Percentiles rank a stretch among this genome's conserved stretches.
Evolutionary conservation across 2,329 filamentous ascomycete species (phyloP).

Genomic region (Thelonectria rubi): DNA sequence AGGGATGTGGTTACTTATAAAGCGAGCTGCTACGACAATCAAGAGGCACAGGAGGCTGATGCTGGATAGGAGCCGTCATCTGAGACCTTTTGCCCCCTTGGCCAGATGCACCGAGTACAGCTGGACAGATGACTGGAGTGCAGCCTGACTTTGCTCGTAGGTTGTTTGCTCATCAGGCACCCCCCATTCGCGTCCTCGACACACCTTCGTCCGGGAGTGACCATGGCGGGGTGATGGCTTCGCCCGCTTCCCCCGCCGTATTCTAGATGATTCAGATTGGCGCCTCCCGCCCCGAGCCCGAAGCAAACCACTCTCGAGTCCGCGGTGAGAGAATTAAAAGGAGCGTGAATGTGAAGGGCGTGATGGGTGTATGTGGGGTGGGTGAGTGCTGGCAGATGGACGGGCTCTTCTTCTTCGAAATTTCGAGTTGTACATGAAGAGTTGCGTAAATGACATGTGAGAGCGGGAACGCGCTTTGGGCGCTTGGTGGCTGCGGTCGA

Average conservation of each 20-base stretch:
- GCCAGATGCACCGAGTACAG: background rate
- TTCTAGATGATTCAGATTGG: slow-evolving; percentile 16
- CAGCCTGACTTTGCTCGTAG: background rate
- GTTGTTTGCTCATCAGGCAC: background rate
- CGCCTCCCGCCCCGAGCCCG: background rate
- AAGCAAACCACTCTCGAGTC: background rate
- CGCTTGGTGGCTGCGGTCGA: slow-evolving; percentile 7
- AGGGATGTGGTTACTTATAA: slow-evolving; percentile 20
- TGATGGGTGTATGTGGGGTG: slow-evolving; percentile 6
- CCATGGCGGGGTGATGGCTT: slow-evolving; percentile 6
- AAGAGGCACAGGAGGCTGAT: background rate
- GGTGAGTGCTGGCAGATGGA: background rate
- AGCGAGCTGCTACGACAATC: slow-evolving; percentile 1
- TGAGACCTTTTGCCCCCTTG: slow-evolving; percentile 13
- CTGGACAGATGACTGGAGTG: background rate
- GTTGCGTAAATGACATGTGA: slow-evolving; percentile 16
- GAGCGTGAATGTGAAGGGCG: background rate
- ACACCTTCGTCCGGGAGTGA: slow-evolving; percentile 9
- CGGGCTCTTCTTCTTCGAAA: background rate
- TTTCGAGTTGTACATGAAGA: slow-evolving; percentile 1
- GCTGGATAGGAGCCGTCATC: slow-evolving; percentile 5
- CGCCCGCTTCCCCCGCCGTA: slow-evolving; percentile 3
- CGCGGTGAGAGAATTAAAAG: background rate
- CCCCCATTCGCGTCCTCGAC: background rate
- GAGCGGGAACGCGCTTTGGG: slow-evolving; percentile 12